Conservation (phyloP, 2,329 filamentous ascomycete genomes). For the Dichotomopilus funicola region DNA sequence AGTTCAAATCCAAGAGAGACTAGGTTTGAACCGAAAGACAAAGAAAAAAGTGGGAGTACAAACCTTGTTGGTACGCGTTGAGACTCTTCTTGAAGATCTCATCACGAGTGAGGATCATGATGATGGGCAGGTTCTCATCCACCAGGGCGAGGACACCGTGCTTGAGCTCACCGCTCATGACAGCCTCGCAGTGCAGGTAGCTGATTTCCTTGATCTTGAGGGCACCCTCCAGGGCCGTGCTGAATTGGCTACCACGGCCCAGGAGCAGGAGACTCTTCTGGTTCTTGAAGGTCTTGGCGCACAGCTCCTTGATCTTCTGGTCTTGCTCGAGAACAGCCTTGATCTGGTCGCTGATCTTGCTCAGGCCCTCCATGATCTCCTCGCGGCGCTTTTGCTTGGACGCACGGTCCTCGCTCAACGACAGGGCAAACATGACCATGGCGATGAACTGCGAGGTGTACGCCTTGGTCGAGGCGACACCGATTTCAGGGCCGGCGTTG, state of each 20-base stretch:
- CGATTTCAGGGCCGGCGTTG: slow-evolving; percentile 97
- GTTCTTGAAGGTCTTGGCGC: slow-evolving; percentile 86
- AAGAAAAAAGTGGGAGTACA: slow-evolving; percentile 25
- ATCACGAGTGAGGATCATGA: slow-evolving; percentile 98
- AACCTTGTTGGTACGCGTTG: slow-evolving; percentile 97
- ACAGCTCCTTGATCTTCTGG: slow-evolving; percentile 89
- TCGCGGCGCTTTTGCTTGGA: slow-evolving; percentile 87
- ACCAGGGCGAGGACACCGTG: slow-evolving; percentile 96
- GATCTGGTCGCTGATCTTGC: slow-evolving; percentile 85
- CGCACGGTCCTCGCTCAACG: slow-evolving; percentile 89
- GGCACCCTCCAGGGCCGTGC: slow-evolving; percentile 92
- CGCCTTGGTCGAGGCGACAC: slow-evolving; percentile 97
- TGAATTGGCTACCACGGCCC: slow-evolving; percentile 92
- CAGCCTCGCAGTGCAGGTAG: slow-evolving; percentile 97
- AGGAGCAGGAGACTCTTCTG: slow-evolving; percentile 94
- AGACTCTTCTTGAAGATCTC: slow-evolving; percentile 97
- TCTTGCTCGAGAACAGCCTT: slow-evolving; percentile 86
- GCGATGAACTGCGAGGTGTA: slow-evolving; percentile 99
- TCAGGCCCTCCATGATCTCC: slow-evolving; percentile 93
- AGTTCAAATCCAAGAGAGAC: slow-evolving; percentile 11
- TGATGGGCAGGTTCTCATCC: slow-evolving; percentile 96
- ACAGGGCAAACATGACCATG: slow-evolving; percentile 99
- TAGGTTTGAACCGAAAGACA: neutral
- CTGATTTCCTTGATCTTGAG: slow-evolving; percentile 99
- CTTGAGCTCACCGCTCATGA: slow-evolving; percentile 99